Percentiles rank a stretch among this genome's conserved stretches.
phyloP scores from a whole-genome alignment of 1,284 basidiomycete species.

The Apiotrichum siamense region DNA sequence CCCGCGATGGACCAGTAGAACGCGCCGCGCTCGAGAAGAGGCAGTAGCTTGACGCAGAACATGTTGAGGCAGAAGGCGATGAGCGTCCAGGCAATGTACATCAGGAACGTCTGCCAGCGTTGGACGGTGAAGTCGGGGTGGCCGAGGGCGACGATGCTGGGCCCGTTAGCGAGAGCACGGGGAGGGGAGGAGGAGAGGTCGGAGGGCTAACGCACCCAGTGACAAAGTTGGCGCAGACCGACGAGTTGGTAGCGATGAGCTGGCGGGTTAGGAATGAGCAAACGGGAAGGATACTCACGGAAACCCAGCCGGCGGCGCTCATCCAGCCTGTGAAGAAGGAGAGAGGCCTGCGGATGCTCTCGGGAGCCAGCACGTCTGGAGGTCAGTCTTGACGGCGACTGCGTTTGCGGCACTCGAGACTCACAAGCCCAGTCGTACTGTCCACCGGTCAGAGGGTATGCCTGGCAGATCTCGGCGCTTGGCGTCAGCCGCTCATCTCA shows the following conservation, averaged over 20 bases:
- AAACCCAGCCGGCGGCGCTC: slow-evolving; percentile 21
- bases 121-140: slow-evolving; percentile 30
- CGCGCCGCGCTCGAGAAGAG: slow-evolving; percentile 32
- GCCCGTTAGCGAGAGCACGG: slow-evolving; percentile 3
- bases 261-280: not conserved
- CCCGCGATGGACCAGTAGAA: slow-evolving; percentile 41
- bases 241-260: slow-evolving; percentile 20
- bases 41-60: slow-evolving; percentile 29
- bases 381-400: not conserved
- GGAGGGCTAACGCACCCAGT: slow-evolving; percentile 20
- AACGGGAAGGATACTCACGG: slow-evolving; percentile 6
- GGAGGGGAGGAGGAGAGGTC: not conserved
- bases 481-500: too few species aligned
- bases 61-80: slow-evolving; percentile 30
- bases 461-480: slow-evolving; percentile 15
- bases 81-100: slow-evolving; percentile 24
- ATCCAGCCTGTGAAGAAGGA: slow-evolving; percentile 26
- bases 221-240: slow-evolving; percentile 26
- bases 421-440: slow-evolving; percentile 40
- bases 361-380: slow-evolving; percentile 25
- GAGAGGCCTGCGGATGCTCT: slow-evolving; percentile 10
- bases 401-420: not conserved
- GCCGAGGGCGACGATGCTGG: slow-evolving; percentile 31
- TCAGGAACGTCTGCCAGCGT: slow-evolving; percentile 24
- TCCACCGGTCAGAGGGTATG: slow-evolving; percentile 27